Evolutionary conservation across 768 basidiomycete genomes (phyloP).

Genomic region (Atractiella rhizophila): DNA sequence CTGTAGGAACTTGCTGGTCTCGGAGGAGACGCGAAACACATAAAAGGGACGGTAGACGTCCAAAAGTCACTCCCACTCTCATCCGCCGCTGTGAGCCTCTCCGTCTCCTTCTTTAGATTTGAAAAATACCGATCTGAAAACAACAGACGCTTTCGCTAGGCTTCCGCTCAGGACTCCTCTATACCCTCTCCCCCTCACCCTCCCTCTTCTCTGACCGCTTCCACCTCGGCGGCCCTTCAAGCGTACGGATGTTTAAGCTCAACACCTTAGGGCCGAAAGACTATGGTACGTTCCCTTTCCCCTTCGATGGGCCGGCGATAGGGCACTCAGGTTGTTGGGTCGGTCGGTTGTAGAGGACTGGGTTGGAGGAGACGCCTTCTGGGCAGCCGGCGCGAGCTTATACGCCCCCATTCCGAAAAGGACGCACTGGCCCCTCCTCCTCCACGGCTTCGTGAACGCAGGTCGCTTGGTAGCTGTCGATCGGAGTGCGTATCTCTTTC

Average conservation of each 20-base stretch:
- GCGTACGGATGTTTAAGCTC: constrained; percentile 46
- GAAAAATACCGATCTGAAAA: background rate
- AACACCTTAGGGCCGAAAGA: constrained; percentile 59
- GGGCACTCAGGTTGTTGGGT: background rate
- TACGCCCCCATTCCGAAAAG: constrained; percentile 46
- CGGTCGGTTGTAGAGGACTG: constrained; percentile 36
- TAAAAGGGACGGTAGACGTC: constrained; percentile 44
- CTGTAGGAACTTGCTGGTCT: constrained; percentile 40
- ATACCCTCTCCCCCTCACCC: constrained; percentile 23
- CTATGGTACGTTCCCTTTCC: constrained; percentile 1
- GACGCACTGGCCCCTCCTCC: constrained; percentile 60
- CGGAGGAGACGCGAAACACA: constrained; percentile 51
- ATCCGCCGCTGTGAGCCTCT: constrained; percentile 33
- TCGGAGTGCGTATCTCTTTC: constrained; percentile 26
- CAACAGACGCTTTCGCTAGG: constrained; percentile 50
- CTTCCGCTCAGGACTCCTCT: constrained; percentile 43
- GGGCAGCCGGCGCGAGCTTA: constrained; percentile 48
- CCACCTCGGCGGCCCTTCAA: constrained; percentile 75
- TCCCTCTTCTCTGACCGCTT: constrained; percentile 56
- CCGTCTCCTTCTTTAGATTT: background rate
- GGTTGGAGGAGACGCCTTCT: constrained; percentile 56
- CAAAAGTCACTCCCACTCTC: constrained; percentile 37
- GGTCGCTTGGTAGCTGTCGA: constrained; percentile 44
- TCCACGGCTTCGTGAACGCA: constrained; percentile 55
- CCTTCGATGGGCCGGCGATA: background rate